Percentiles rank a stretch among this genome's conserved stretches.
phyloP scores from a whole-genome alignment of 768 basidiomycete genomes.

The Lactifluus volemus region DNA sequence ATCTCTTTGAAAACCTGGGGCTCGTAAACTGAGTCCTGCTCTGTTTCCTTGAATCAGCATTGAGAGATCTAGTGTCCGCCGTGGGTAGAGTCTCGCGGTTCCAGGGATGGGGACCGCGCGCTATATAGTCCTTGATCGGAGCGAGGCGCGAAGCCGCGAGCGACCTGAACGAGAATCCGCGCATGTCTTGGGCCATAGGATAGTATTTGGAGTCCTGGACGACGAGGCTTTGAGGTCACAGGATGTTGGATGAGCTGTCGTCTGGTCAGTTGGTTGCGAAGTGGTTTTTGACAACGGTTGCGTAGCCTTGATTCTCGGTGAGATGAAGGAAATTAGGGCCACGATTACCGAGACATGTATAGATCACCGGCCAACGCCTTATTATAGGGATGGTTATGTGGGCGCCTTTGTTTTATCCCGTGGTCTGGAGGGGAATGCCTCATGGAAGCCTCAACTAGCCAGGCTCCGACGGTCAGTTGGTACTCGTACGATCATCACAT shows the following conservation, averaged over 20 bases:
- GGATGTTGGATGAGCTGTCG: not conserved
- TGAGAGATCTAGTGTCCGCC: constrained; percentile 20
- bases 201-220: not conserved
- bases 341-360: not conserved
- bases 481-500: not conserved
- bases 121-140: constrained; percentile 43
- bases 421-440: not conserved
- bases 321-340: not conserved
- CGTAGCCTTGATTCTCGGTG: not conserved
- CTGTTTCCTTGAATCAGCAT: constrained; percentile 27
- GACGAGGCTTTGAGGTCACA: not conserved
- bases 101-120: constrained; percentile 21
- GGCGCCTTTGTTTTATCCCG: not conserved
- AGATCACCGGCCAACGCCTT: not conserved
- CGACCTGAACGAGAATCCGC: constrained; percentile 24
- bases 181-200: constrained; percentile 27
- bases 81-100: constrained; percentile 3
- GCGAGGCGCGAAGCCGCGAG: constrained; percentile 26
- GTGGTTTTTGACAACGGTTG: not conserved
- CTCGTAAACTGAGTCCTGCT: constrained; percentile 59
- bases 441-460: not conserved
- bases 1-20: constrained; percentile 31
- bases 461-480: not conserved
- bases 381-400: not conserved
- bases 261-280: not conserved